A percentile compares a stretch with the other conserved stretches of the same genome.
Evolutionary conservation across 2,329 filamentous ascomycete genomes (phyloP).

Genomic region (Fusarium virguliforme): DNA sequence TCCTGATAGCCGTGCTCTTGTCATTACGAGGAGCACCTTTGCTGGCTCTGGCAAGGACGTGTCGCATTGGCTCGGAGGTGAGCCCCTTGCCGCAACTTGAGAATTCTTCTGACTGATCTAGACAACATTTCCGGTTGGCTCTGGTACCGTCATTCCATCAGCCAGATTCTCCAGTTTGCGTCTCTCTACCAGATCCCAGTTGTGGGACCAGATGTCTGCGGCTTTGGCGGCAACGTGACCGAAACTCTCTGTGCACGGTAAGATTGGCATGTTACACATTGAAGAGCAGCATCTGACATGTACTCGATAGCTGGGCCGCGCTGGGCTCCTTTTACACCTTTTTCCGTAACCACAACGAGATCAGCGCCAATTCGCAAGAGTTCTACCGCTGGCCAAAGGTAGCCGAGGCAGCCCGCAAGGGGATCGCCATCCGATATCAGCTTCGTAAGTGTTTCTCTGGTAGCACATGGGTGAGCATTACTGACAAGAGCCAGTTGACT

Average conservation of each 20-base stretch:
- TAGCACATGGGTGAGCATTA: no score
- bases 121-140: conserved; percentile 65
- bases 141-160: conserved; percentile 72
- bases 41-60: conserved; percentile 79
- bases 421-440: conserved; percentile 78
- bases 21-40: conserved; percentile 84
- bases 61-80: conserved; percentile 70
- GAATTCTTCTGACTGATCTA: background rate
- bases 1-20: conserved; percentile 75
- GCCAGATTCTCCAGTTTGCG: conserved; percentile 73
- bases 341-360: conserved; percentile 76
- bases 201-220: conserved; percentile 83
- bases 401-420: conserved; percentile 74
- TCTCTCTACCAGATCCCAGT: conserved; percentile 79
- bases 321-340: conserved; percentile 79
- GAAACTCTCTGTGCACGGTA: conserved; percentile 46
- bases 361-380: conserved; percentile 66
- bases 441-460: conserved; percentile 57
- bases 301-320: conserved; percentile 70
- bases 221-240: conserved; percentile 74
- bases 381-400: conserved; percentile 78
- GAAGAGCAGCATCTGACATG: background rate
- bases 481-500: conserved; percentile 67
- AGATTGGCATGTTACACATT: background rate
- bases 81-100: background rate